A percentile compares a stretch with the other conserved stretches of the same genome.
Conservation (phyloP, 306 rosid genomes). For the Rubus parviflorus region DNA sequence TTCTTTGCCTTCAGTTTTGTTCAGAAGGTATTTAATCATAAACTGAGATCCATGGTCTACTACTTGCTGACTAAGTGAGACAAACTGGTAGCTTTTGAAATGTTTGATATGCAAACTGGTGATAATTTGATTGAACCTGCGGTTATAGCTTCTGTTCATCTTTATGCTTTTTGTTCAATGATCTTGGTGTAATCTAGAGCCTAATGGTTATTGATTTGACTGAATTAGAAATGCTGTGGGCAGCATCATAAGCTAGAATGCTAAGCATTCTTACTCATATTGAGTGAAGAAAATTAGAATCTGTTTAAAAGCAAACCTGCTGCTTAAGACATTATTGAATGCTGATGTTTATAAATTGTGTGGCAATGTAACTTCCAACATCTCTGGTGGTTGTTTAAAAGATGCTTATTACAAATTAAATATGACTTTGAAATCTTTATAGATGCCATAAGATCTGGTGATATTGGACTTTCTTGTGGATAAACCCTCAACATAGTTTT, state of each 20-base stretch:
- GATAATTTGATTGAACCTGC: background rate
- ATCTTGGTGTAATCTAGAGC: background rate
- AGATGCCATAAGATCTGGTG: no score
- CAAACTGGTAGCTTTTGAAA: background rate
- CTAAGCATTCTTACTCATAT: background rate
- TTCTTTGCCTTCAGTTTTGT: conserved; percentile 24
- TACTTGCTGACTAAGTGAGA: conserved; percentile 8
- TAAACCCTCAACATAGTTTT: background rate
- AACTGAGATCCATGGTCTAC: background rate
- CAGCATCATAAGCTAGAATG: background rate
- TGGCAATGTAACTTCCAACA: no score
- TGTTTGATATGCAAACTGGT: background rate
- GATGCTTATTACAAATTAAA: no score
- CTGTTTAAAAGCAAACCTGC: background rate
- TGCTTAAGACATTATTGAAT: background rate
- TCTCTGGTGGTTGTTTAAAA: no score
- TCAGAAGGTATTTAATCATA: conserved; percentile 15
- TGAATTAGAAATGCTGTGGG: background rate
- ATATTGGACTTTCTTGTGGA: no score
- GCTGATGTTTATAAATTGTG: background rate
- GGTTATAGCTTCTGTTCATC: background rate
- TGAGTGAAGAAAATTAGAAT: background rate
- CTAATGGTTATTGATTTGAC: background rate
- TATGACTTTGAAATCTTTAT: no score
- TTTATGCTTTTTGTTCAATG: background rate